Evolutionary conservation across 192 early-diverging fungal species (phyloP).

Genomic region (Dissophora globulifera): DNA sequence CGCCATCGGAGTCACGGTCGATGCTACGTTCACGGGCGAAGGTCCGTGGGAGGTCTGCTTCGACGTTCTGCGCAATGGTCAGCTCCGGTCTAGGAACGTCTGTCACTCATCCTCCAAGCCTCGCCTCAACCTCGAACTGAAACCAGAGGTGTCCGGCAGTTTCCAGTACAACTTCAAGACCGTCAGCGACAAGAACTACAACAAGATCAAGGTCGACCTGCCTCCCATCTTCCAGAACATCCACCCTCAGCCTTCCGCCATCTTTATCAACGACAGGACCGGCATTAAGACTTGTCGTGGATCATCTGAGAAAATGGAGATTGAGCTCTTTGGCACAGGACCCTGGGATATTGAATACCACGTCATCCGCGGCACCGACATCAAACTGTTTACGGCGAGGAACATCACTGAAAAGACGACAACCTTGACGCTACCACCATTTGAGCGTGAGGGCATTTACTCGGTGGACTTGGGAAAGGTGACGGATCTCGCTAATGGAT

Average conservation of each 20-base stretch:
- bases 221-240: conserved; percentile 44
- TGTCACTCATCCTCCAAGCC: conserved; percentile 33
- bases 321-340: conserved; percentile 37
- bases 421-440: conserved; percentile 28
- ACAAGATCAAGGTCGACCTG: conserved; percentile 13
- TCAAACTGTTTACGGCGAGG: conserved; percentile 13
- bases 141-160: conserved; percentile 23
- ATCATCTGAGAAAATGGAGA: conserved; percentile 13
- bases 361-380: conserved; percentile 26
- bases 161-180: conserved; percentile 40
- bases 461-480: conserved; percentile 46
- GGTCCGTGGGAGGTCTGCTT: conserved; percentile 46
- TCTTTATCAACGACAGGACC: conserved; percentile 4
- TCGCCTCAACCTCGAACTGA: conserved; percentile 38
- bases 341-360: conserved; percentile 49
- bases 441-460: conserved; percentile 38
- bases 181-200: conserved; percentile 47
- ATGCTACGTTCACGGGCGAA: conserved; percentile 49
- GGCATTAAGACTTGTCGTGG: conserved; percentile 35
- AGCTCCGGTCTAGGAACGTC: background rate
- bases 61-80: conserved; percentile 27
- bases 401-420: conserved; percentile 21
- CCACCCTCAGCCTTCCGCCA: conserved; percentile 43
- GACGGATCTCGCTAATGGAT: conserved; percentile 37
- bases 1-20: conserved; percentile 41